These are phyloP conservation scores for Talaromyces sp. DNA, from an alignment of 2,329 filamentous ascomycete species.

Conservation along the genomic window DNA sequence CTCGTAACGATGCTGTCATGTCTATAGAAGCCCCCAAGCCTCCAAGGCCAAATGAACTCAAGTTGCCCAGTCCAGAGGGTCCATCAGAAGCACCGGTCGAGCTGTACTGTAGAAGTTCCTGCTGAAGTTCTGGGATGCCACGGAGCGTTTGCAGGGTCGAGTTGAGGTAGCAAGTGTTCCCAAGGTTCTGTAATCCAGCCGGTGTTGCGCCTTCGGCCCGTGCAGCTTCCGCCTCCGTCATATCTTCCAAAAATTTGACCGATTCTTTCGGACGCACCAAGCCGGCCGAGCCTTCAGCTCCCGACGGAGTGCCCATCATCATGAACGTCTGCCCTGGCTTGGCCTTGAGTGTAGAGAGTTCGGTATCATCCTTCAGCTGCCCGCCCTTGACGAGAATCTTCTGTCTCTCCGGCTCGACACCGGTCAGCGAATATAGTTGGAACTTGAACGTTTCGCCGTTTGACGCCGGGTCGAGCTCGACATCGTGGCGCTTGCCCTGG, in stretches of 20 bases:
- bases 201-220: constrained; percentile 78
- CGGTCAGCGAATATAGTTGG: constrained; percentile 90
- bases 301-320: constrained; percentile 90
- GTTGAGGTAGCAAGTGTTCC: constrained; percentile 98
- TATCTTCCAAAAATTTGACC: constrained; percentile 90
- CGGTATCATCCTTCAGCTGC: constrained; percentile 91
- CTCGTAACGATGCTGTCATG: constrained; percentile 70
- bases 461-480: constrained; percentile 80
- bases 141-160: constrained; percentile 90
- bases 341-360: constrained; percentile 75
- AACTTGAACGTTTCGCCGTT: constrained; percentile 93
- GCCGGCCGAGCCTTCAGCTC: constrained; percentile 54
- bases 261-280: constrained; percentile 70
- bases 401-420: constrained; percentile 92
- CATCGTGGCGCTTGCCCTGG: constrained; percentile 88
- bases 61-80: constrained; percentile 35
- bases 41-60: constrained; percentile 54
- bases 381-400: constrained; percentile 93
- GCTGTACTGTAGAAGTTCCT: constrained; percentile 65
- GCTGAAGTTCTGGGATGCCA: constrained; percentile 84
- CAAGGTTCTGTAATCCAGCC: constrained; percentile 82
- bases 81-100: constrained; percentile 28
- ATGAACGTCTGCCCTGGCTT: constrained; percentile 85
- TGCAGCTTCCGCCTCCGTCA: constrained; percentile 90
- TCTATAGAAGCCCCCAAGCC: constrained; percentile 61